phyloP scores from a whole-genome alignment of 78 protist species.

The slime mould (Dictyostelium discoideum) region DNA sequence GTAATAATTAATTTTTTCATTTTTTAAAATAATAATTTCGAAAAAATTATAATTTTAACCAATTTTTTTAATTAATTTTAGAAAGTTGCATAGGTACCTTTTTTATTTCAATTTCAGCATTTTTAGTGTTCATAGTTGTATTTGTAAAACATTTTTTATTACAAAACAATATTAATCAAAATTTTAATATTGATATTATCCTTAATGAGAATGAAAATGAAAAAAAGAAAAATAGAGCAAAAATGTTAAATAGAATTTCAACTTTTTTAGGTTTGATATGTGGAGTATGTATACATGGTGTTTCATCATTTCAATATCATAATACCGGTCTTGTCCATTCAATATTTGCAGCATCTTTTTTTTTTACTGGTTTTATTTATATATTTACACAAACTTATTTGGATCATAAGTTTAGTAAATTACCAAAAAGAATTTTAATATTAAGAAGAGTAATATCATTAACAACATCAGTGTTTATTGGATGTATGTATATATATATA shows the following conservation, averaged over 20 bases:
- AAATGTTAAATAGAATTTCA: neutral
- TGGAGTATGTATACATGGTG: neutral
- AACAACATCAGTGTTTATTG: neutral
- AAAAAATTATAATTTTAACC: neutral
- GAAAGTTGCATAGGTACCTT: neutral
- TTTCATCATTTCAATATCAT: neutral
- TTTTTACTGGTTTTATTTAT: neutral
- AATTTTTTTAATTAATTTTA: neutral
- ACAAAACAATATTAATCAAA: neutral
- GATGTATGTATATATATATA: neutral
- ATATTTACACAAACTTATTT: neutral
- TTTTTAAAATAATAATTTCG: neutral
- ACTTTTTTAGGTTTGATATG: neutral
- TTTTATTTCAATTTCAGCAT: neutral
- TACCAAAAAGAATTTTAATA: neutral
- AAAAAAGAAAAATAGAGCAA: neutral
- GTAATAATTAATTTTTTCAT: neutral
- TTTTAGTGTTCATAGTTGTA: neutral
- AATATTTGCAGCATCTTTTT: neutral
- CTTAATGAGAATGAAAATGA: neutral
- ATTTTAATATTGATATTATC: neutral
- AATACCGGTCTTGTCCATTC: neutral
- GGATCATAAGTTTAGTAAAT: neutral
- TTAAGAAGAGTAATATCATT: neutral
- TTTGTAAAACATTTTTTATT: neutral